A percentile compares a stretch with the other conserved stretches of the same genome.
These are phyloP conservation scores for Auriscalpium vulgare DNA, from an alignment of 768 basidiomycete species.

Conservation along the genomic window DNA sequence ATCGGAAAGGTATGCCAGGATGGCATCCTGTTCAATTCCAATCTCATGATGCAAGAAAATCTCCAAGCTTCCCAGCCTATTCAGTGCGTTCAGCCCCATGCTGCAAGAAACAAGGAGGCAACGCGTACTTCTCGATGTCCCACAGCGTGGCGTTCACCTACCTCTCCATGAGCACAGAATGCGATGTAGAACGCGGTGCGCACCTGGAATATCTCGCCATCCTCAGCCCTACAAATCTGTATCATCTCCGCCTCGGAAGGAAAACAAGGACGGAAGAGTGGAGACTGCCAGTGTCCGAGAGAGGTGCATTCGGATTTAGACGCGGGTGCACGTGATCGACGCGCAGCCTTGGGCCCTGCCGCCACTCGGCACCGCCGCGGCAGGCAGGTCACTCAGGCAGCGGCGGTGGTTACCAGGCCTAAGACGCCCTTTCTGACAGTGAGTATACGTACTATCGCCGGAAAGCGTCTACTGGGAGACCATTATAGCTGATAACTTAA, in stretches of 20 bases:
- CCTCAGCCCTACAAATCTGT: slow-evolving; percentile 34
- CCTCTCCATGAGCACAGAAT: background rate
- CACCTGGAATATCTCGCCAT: slow-evolving; percentile 31
- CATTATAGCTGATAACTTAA: background rate
- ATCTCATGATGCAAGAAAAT: slow-evolving; percentile 63
- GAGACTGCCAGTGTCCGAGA: background rate
- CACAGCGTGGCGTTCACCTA: slow-evolving; percentile 57
- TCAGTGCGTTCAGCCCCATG: slow-evolving; percentile 4
- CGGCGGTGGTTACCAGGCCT: background rate
- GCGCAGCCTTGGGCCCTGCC: no score
- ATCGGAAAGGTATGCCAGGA: slow-evolving; percentile 74
- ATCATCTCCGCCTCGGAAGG: slow-evolving; percentile 19
- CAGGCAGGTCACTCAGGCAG: background rate
- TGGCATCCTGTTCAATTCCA: slow-evolving; percentile 58
- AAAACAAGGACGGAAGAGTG: background rate
- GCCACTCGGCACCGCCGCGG: no score
- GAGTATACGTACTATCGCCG: background rate
- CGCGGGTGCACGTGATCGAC: background rate
- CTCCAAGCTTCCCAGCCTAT: slow-evolving; percentile 62
- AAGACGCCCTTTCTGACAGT: background rate
- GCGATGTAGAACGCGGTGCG: background rate
- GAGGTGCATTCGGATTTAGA: background rate
- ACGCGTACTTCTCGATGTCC: slow-evolving; percentile 65
- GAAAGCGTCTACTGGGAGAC: background rate
- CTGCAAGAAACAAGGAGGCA: background rate